phyloP scores from a whole-genome alignment of 2,329 filamentous ascomycete genomes.

The Talaromyces funiculosus region DNA sequence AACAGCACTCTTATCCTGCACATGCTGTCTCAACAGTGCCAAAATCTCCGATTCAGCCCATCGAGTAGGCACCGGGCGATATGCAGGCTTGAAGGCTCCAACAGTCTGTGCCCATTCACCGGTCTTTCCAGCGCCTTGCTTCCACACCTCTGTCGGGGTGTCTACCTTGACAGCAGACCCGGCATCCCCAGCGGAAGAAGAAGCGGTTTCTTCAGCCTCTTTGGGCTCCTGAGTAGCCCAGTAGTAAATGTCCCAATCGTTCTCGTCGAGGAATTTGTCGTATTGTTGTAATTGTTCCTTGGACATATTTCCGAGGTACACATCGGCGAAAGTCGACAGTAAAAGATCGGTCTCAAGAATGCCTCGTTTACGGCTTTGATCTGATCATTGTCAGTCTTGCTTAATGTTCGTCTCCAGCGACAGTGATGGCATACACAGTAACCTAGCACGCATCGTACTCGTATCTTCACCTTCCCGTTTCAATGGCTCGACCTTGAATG shows the following conservation, averaged over 20 bases:
- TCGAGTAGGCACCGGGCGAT: slow-evolving; percentile 77
- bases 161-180: slow-evolving; percentile 28
- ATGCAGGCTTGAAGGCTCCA: slow-evolving; percentile 88
- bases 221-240: slow-evolving; percentile 84
- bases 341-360: slow-evolving; percentile 94
- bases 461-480: slow-evolving; percentile 76
- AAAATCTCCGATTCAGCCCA: slow-evolving; percentile 84
- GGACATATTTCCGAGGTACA: slow-evolving; percentile 69
- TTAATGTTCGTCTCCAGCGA: neutral
- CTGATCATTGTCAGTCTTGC: slow-evolving; percentile 42
- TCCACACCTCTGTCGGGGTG: slow-evolving; percentile 43
- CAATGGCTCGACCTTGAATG: slow-evolving; percentile 86
- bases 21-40: slow-evolving; percentile 70
- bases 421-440: slow-evolving; percentile 54
- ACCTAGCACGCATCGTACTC: slow-evolving; percentile 78
- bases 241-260: slow-evolving; percentile 99
- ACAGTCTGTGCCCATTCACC: slow-evolving; percentile 97
- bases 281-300: slow-evolving; percentile 71
- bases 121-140: slow-evolving; percentile 47
- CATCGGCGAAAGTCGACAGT: slow-evolving; percentile 87
- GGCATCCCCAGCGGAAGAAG: slow-evolving; percentile 21
- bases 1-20: slow-evolving; percentile 60
- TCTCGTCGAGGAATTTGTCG: slow-evolving; percentile 92
- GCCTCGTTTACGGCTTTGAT: slow-evolving; percentile 94
- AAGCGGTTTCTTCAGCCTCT: slow-evolving; percentile 45